Percentiles rank a stretch among this genome's conserved stretches.
Conservation (phyloP, 2,329 filamentous ascomycete species). For the Fusarium incarnatum region DNA sequence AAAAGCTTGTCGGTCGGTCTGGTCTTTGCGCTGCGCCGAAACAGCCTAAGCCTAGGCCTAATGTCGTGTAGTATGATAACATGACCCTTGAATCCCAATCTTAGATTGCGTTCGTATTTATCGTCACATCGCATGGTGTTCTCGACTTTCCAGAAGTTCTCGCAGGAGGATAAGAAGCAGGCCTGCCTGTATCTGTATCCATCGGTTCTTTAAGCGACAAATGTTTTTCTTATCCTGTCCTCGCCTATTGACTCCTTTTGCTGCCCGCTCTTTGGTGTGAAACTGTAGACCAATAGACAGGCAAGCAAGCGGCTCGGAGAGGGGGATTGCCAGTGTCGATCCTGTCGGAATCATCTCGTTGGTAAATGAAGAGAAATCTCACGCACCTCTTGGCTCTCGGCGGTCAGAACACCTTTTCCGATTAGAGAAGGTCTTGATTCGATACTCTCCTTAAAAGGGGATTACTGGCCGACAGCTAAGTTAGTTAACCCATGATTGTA, state of each 20-base stretch:
- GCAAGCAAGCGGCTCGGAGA: background rate
- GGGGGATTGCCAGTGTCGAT: conserved; percentile 39
- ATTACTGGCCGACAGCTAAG: conserved; percentile 8
- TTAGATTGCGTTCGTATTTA: conserved; percentile 38
- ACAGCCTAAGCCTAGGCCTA: conserved; percentile 27
- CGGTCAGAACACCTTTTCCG: conserved; percentile 27
- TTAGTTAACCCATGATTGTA: background rate
- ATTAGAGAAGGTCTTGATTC: conserved; percentile 24
- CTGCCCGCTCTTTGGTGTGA: conserved; percentile 4
- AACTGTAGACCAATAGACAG: background rate
- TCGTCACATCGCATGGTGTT: conserved; percentile 17
- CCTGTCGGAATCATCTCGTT: conserved; percentile 30
- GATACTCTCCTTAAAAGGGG: conserved; percentile 4
- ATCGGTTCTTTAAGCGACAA: conserved; percentile 4
- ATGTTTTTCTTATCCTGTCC: conserved; percentile 1
- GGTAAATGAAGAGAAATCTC: conserved; percentile 37
- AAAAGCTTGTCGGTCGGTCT: conserved; percentile 38
- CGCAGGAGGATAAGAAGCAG: background rate
- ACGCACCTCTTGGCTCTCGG: conserved; percentile 34
- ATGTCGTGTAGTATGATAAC: conserved; percentile 5
- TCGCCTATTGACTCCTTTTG: background rate
- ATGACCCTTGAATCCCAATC: conserved; percentile 26
- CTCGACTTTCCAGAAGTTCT: conserved; percentile 9
- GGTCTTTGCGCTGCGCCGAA: conserved; percentile 26
- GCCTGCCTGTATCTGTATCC: background rate